Conservation (phyloP, 2,329 filamentous ascomycete genomes). For the Colletotrichum euphorbiae region DNA sequence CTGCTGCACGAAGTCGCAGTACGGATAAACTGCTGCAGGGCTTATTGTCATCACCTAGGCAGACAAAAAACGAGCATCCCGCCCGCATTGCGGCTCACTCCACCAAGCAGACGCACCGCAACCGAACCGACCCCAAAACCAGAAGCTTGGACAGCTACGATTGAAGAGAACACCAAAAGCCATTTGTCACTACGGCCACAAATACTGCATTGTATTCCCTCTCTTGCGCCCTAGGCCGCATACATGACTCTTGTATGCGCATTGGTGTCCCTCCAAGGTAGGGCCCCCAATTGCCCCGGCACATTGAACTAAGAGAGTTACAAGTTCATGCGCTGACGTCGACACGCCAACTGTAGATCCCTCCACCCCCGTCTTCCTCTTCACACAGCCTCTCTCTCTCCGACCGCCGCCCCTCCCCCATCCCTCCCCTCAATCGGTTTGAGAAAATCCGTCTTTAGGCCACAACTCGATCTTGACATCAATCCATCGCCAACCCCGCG, state of each 20-base stretch:
- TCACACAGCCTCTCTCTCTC: slow-evolving; percentile 37
- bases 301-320: slow-evolving; percentile 39
- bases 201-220: slow-evolving; percentile 17
- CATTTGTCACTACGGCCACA: slow-evolving; percentile 5
- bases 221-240: slow-evolving; percentile 5
- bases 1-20: background rate
- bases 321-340: slow-evolving; percentile 63
- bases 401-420: slow-evolving; percentile 1
- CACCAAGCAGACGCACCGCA: slow-evolving; percentile 3
- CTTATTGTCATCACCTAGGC: background rate
- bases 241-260: slow-evolving; percentile 38
- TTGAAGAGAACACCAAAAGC: slow-evolving; percentile 4
- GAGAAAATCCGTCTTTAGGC: slow-evolving; percentile 9
- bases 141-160: slow-evolving; percentile 6
- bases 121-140: background rate
- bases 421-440: slow-evolving; percentile 19
- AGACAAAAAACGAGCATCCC: slow-evolving; percentile 1
- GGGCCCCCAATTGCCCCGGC: slow-evolving; percentile 37
- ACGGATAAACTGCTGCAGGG: background rate
- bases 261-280: slow-evolving; percentile 34
- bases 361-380: slow-evolving; percentile 38
- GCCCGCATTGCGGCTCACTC: slow-evolving; percentile 22
- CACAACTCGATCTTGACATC: slow-evolving; percentile 13
- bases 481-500: slow-evolving; percentile 10
- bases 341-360: slow-evolving; percentile 54